Evolutionary conservation across 192 early-diverging fungal species (phyloP).

Genomic region (Umbelopsis sp.): DNA sequence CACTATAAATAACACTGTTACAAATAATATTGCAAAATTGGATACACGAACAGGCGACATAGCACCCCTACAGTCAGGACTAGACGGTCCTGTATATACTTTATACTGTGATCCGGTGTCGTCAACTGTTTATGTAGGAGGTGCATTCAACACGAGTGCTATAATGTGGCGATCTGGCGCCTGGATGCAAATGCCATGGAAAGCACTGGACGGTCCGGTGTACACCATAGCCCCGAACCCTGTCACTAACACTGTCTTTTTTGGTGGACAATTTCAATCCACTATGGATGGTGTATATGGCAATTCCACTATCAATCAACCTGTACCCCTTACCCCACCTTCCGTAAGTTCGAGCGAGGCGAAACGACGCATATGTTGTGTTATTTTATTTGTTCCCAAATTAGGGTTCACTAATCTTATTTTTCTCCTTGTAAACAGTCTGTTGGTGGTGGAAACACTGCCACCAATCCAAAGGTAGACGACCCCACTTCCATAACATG

Average conservation of each 20-base stretch:
- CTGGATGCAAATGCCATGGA: conserved; percentile 66
- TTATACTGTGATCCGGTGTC: conserved; percentile 31
- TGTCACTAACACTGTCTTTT: conserved; percentile 55
- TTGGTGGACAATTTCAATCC: conserved; percentile 68
- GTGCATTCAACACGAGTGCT: conserved; percentile 25
- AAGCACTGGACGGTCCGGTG: conserved; percentile 70
- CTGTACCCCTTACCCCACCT: conserved; percentile 47
- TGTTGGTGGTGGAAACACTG: conserved; percentile 57
- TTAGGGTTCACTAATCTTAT: too few relatives aligned
- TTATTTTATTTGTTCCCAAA: conserved; percentile 14
- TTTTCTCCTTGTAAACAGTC: conserved; percentile 8
- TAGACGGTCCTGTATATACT: conserved; percentile 33
- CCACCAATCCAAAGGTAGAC: conserved; percentile 32
- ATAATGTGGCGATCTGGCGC: conserved; percentile 19
- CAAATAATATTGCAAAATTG: conserved; percentile 25
- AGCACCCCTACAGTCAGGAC: conserved; percentile 16
- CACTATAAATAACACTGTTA: conserved; percentile 15
- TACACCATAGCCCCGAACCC: conserved; percentile 53
- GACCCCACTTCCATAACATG: conserved; percentile 43
- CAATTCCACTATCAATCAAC: conserved; percentile 47
- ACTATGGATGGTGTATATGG: conserved; percentile 65
- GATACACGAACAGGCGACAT: conserved; percentile 22
- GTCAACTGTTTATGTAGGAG: conserved; percentile 33
- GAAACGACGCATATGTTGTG: not conserved
- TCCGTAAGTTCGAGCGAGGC: conserved; percentile 24